A percentile compares a stretch with the other conserved stretches of the same genome.
Conservation (phyloP, 805 yeast species). For the Nadsonia fulvescens region DNA sequence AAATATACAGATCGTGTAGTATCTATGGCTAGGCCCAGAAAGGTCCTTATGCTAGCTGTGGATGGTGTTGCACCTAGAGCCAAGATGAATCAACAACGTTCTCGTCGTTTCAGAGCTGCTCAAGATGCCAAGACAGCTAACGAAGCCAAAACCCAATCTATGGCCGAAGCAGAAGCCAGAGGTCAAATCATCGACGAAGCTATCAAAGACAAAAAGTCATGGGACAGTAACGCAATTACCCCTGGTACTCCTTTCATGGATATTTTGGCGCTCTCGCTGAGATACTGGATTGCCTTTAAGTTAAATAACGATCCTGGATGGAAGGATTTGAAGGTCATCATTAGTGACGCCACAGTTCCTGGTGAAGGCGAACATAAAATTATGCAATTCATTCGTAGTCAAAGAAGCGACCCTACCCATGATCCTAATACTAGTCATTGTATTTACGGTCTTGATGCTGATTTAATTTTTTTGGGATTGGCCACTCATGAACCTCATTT, state of each 20-base stretch:
- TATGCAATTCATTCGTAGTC: slow-evolving; percentile 87
- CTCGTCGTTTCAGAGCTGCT: slow-evolving; percentile 89
- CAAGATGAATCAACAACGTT: slow-evolving; percentile 93
- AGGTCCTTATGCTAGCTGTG: slow-evolving; percentile 85
- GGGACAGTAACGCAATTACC: slow-evolving; percentile 93
- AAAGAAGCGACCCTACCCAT: slow-evolving; percentile 70
- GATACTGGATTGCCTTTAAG: slow-evolving; percentile 87
- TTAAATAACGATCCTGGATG: slow-evolving; percentile 81
- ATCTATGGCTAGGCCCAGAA: slow-evolving; percentile 82
- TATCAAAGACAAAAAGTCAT: slow-evolving; percentile 50
- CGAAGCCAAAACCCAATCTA: slow-evolving; percentile 45
- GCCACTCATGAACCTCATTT: slow-evolving; percentile 98
- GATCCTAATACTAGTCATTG: slow-evolving; percentile 91
- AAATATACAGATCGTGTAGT: slow-evolving; percentile 83
- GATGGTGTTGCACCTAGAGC: slow-evolving; percentile 99
- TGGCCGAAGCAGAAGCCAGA: slow-evolving; percentile 37
- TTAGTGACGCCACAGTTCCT: slow-evolving; percentile 91
- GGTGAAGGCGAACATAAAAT: slow-evolving; percentile 99
- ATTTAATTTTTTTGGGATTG: slow-evolving; percentile 82
- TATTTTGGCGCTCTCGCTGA: slow-evolving; percentile 56
- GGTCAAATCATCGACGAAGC: slow-evolving; percentile 68
- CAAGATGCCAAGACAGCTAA: slow-evolving; percentile 73
- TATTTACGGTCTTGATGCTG: slow-evolving; percentile 96
- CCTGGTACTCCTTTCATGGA: slow-evolving; percentile 99
- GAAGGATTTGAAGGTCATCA: slow-evolving; percentile 72